phyloP scores from a whole-genome alignment of 2,329 filamentous ascomycete genomes.

The Epichloe gansuensis region DNA sequence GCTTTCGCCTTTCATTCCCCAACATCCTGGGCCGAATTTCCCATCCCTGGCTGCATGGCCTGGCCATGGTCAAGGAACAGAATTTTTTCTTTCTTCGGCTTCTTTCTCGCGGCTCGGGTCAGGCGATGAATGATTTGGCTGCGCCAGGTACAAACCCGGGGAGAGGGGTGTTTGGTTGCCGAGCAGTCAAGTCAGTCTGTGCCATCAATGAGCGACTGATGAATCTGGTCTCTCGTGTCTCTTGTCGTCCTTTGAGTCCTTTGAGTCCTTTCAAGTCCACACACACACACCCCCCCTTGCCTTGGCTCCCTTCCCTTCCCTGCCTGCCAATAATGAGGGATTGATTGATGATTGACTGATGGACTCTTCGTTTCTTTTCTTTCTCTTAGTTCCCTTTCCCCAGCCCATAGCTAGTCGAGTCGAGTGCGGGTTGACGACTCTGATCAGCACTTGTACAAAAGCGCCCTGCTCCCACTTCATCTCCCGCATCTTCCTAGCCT shows the following conservation, averaged over 20 bases:
- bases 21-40: constrained; percentile 7
- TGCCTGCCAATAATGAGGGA: constrained; percentile 1
- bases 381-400: background rate
- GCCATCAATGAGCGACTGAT: no score
- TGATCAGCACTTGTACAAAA: constrained; percentile 9
- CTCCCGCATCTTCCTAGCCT: background rate
- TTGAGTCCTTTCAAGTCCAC: background rate
- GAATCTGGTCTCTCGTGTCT: background rate
- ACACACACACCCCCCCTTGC: background rate
- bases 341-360: constrained; percentile 6
- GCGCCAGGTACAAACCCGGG: background rate
- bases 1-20: constrained; percentile 3
- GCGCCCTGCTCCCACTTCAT: constrained; percentile 9
- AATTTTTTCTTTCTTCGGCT: background rate
- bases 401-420: background rate
- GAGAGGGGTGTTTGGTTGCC: background rate
- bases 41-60: background rate
- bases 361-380: constrained; percentile 1
- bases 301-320: constrained; percentile 1
- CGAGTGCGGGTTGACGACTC: constrained; percentile 2
- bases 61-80: constrained; percentile 4
- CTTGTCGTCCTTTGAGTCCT: no score
- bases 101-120: constrained; percentile 3
- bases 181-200: no score
- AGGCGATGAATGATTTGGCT: background rate